Percentiles rank a stretch among this genome's conserved stretches.
Evolutionary conservation across 768 basidiomycete genomes (phyloP).

Genomic region (Scleroderma citrinum): DNA sequence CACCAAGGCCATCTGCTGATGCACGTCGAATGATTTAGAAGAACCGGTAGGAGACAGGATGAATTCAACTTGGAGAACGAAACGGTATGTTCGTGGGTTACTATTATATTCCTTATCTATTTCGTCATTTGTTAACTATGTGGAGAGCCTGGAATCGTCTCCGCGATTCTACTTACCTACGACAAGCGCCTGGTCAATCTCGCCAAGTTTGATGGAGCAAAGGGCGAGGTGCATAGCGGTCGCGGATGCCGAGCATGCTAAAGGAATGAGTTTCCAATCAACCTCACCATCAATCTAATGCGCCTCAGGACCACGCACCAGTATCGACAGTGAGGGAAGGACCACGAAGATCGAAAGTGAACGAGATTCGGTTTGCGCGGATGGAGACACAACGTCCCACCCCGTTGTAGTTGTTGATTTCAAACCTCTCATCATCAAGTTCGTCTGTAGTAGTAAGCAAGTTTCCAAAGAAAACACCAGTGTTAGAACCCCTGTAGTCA

Average conservation of each 20-base stretch:
- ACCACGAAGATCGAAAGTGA: conserved; percentile 33
- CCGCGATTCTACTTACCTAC: conserved; percentile 10
- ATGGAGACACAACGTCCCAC: conserved; percentile 27
- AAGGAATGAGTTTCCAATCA: background rate
- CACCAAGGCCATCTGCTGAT: conserved; percentile 29
- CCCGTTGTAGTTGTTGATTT: conserved; percentile 24
- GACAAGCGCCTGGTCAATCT: conserved; percentile 44
- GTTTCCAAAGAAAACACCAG: conserved; percentile 38
- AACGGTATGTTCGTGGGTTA: conserved; percentile 23
- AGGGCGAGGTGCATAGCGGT: conserved; percentile 44
- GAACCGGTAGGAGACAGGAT: conserved; percentile 32
- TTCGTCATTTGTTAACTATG: background rate
- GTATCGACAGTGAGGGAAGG: conserved; percentile 45
- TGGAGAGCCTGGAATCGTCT: background rate
- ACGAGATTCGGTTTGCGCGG: conserved; percentile 30
- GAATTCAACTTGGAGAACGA: conserved; percentile 23
- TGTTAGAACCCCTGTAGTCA: conserved; percentile 36
- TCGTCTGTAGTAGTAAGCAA: conserved; percentile 23
- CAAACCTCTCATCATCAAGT: conserved; percentile 24
- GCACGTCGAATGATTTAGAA: conserved; percentile 29
- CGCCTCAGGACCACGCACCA: conserved; percentile 6
- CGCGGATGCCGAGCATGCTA: conserved; percentile 41
- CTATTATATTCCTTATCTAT: conserved; percentile 23
- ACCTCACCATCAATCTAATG: background rate
- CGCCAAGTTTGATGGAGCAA: conserved; percentile 37